Base-by-base conservation (phyloP, 1,284 basidiomycete species). In the Boletellus deceptivus region DNA sequence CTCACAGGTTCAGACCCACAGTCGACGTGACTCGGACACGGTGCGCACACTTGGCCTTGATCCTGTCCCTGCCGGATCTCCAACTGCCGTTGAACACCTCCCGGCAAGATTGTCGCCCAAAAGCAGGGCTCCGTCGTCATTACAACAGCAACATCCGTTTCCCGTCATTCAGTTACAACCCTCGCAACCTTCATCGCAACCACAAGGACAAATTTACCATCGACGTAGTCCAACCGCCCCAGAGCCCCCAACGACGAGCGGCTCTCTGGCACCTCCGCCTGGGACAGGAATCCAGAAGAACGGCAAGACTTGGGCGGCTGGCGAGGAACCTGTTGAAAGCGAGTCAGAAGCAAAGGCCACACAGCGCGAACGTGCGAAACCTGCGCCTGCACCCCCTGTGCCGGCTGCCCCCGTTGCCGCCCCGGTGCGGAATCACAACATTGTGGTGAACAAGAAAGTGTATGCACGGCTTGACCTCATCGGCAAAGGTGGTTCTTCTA, bases 401-500 rank as follows among this genome's bases (percentile, higher is more conserved):
- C 53, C 55, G 40, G 46, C 52, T 24, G 50, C 53, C 25, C 53
- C 59, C 4, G 55, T 44, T 14, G 54, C 60, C 5, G 59, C 54
- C 24, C 67, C 68, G 4, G 54, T 69, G 43, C 68, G 67, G 27
- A 67, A 68, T 48, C 65, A 67, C 55, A 68, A 69, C 51, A 61
- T 72, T 50, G 64, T 71, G 31, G 72, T 72, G 22, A 96, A 96
- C 72, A 89, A 84, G 62, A 86, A 84, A 60, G 70, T 77, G 0
- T 97, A 96, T 58, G 83, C 85, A 20, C 84, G 91, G 1, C 76
- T 95, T 1, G 91, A 94, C 57, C 74, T 93, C 67, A 84, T 98
- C 48, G 94, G 94, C 36, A 91, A 88, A 63, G 94, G 94, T 36
- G 94, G 94, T 0, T 89, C 92, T 9, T 96, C 93, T n/a, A 87